Percentiles rank a stretch among this genome's conserved stretches.
Conservation (phyloP, 257 asterid genomes). For the Solanum etuberosum region DNA sequence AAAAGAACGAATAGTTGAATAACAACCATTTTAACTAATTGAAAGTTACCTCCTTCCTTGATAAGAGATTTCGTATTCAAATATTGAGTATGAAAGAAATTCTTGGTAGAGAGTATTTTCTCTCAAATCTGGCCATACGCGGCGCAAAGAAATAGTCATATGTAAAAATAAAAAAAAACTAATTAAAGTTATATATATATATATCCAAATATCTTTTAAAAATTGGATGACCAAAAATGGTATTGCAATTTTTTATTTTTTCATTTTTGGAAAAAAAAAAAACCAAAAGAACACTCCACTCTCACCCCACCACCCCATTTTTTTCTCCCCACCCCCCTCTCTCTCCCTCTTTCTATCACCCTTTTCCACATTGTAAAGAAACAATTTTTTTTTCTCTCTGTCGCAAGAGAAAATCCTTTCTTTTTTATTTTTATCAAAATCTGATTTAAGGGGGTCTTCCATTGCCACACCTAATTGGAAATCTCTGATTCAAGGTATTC, state of each 20-base stretch:
- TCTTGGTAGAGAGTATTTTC: background rate
- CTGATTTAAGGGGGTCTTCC: conserved; percentile 8
- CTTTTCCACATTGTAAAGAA: conserved; percentile 17
- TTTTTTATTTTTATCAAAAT: background rate
- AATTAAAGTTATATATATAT: too few species aligned
- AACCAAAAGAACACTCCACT: background rate
- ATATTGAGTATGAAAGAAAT: background rate
- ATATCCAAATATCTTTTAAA: too few species aligned
- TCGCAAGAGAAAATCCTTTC: background rate
- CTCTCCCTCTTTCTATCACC: background rate
- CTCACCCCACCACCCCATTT: background rate
- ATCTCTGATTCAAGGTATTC: conserved; percentile 17
- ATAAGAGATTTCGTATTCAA: fast-evolving
- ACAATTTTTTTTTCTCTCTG: background rate
- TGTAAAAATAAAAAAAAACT: background rate
- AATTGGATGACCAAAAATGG: background rate
- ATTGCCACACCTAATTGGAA: conserved; percentile 8
- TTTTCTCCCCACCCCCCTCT: background rate
- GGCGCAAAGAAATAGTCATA: background rate
- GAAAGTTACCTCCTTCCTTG: too few species aligned
- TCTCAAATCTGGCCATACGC: background rate
- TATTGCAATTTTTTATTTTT: background rate
- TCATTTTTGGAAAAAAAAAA: background rate
- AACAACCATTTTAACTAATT: background rate
- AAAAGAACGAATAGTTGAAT: background rate